Evolutionary conservation across 2,329 filamentous ascomycete genomes (phyloP).

Genomic region (Colletotrichum viniferum): DNA sequence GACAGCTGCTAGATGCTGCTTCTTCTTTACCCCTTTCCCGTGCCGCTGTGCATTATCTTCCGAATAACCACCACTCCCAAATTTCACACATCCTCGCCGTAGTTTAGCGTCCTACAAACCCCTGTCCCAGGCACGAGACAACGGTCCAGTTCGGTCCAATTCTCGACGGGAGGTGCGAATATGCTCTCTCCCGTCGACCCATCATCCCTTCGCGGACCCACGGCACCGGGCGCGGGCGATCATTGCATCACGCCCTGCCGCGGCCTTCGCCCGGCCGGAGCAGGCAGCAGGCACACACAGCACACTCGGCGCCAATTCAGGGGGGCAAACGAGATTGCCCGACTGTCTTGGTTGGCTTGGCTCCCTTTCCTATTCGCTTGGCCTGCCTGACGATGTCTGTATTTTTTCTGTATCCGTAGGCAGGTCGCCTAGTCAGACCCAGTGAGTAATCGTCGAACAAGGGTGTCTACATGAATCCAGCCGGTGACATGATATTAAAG

Average conservation of each 20-base stretch:
- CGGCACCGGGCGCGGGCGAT: neutral
- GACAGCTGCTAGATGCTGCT: neutral
- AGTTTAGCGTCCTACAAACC: neutral
- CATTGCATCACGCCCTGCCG: neutral
- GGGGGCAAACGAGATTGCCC: neutral
- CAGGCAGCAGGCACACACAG: neutral
- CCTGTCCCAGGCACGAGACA: neutral
- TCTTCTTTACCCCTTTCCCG: neutral
- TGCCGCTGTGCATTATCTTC: neutral
- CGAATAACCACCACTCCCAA: neutral
- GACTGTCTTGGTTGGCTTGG: neutral
- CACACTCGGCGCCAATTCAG: neutral
- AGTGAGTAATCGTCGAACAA: neutral
- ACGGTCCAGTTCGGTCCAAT: neutral
- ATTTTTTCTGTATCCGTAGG: neutral
- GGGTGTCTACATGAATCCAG: neutral
- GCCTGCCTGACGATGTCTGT: neutral
- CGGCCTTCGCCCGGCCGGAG: neutral
- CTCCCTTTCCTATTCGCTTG: neutral
- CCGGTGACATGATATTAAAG: neutral
- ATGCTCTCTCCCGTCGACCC: neutral
- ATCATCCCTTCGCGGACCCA: neutral
- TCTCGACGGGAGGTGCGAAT: neutral
- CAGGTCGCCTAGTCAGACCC: neutral
- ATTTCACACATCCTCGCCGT: neutral